phyloP scores from a whole-genome alignment of 202 grass and related monocot species.

The Musa balbisiana region DNA sequence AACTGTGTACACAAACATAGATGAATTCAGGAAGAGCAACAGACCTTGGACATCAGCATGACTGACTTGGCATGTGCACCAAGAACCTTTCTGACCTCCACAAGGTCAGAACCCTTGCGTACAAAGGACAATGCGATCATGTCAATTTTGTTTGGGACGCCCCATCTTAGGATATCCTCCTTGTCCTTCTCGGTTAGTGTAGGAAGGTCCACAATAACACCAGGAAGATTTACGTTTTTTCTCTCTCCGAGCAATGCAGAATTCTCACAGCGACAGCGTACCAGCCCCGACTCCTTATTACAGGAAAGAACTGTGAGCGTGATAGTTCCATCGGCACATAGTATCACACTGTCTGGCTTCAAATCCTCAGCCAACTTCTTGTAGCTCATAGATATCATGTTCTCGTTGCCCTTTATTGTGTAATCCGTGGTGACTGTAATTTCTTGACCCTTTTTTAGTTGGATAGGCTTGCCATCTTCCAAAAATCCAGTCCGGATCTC shows the following conservation, averaged over 20 bases:
- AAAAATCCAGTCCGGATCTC: slow-evolving; percentile 73
- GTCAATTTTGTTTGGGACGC: too few species aligned
- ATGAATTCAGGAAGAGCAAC: background rate
- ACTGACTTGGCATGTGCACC: too few species aligned
- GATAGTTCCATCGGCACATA: slow-evolving; percentile 66
- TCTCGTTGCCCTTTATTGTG: slow-evolving; percentile 48
- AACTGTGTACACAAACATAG: too few species aligned
- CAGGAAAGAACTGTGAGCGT: slow-evolving; percentile 22
- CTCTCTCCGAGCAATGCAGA: slow-evolving; percentile 49
- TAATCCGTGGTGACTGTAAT: slow-evolving; percentile 66
- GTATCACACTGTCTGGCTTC: slow-evolving; percentile 52
- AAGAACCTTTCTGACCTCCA: too few species aligned
- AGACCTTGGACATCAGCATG: slow-evolving; percentile 44
- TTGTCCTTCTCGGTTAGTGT: too few species aligned
- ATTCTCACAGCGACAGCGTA: slow-evolving; percentile 14
- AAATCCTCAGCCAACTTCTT: slow-evolving; percentile 50
- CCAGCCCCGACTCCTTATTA: slow-evolving; percentile 40
- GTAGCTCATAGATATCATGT: slow-evolving; percentile 30
- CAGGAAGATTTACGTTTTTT: slow-evolving; percentile 45
- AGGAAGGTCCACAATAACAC: too few species aligned
- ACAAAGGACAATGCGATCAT: too few species aligned
- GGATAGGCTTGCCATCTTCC: too few species aligned
- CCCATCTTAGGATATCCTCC: too few species aligned
- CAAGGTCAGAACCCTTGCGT: too few species aligned
- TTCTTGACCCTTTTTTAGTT: slow-evolving; percentile 27